phyloP scores from a whole-genome alignment of 352 stramenopile genomes.

The Blastocystis sp. region DNA sequence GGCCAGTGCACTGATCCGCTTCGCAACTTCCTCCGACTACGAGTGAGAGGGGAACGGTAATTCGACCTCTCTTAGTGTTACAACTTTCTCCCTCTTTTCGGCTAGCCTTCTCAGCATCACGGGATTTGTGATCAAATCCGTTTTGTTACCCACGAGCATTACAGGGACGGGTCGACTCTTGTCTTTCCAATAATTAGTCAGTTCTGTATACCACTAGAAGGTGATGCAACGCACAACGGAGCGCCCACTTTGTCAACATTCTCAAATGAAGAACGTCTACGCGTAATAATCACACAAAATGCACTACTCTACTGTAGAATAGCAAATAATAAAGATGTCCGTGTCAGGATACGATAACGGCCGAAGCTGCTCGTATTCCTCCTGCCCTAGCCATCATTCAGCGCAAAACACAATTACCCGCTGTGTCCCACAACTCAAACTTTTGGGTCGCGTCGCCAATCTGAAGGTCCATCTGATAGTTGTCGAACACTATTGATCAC shows the following conservation, averaged over 20 bases:
- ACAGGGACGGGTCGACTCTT: slow-evolving; percentile 27
- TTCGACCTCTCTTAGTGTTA: slow-evolving; percentile 47
- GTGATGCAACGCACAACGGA: background rate
- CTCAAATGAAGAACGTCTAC: slow-evolving; percentile 29
- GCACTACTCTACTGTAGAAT: slow-evolving; percentile 33
- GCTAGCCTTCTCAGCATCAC: background rate
- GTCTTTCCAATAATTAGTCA: slow-evolving; percentile 39
- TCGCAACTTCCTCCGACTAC: slow-evolving; percentile 17
- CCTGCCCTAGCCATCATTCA: background rate
- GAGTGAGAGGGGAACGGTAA: background rate
- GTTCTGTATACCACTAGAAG: slow-evolving; percentile 30
- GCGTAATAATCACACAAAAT: background rate
- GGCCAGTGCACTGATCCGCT: slow-evolving; percentile 17
- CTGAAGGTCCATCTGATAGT: slow-evolving; percentile 34
- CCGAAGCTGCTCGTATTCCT: slow-evolving; percentile 48
- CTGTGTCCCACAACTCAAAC: slow-evolving; percentile 50
- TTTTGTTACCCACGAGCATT: slow-evolving; percentile 56
- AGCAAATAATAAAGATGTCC: slow-evolving; percentile 54
- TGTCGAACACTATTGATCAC: slow-evolving; percentile 28
- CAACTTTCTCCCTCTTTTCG: slow-evolving; percentile 19
- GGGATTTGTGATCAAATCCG: slow-evolving; percentile 49
- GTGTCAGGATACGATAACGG: slow-evolving; percentile 46
- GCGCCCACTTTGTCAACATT: slow-evolving; percentile 30
- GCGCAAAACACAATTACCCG: slow-evolving; percentile 1
- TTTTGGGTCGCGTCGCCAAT: slow-evolving; percentile 13